phyloP scores from a whole-genome alignment of 129 eudicot genomes.

The Centaurea solstitialis region DNA sequence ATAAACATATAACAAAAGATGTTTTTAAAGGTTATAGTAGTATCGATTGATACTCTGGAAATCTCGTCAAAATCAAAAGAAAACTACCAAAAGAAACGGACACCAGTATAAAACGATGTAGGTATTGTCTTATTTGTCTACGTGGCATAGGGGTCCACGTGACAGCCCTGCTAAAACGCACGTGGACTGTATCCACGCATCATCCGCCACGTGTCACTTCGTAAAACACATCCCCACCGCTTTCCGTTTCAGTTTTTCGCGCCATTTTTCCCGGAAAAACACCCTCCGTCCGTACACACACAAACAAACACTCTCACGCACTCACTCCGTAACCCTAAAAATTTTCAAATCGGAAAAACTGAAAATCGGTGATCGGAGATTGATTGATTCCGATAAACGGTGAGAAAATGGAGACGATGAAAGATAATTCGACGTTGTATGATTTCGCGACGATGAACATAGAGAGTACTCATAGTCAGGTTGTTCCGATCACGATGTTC shows the following conservation, averaged over 20 bases:
- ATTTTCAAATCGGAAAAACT: not conserved
- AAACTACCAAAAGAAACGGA: too few species aligned
- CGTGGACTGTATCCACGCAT: slow-evolving; percentile 8
- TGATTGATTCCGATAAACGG: not conserved
- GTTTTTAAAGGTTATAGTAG: too few species aligned
- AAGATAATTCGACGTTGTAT: slow-evolving; percentile 7
- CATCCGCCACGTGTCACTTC: slow-evolving; percentile 22
- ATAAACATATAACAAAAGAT: too few species aligned
- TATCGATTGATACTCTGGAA: too few species aligned
- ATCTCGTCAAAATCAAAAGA: too few species aligned
- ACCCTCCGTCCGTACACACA: slow-evolving; percentile 7
- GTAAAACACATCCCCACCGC: slow-evolving; percentile 9
- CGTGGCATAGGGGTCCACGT: not conserved
- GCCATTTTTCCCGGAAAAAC: slow-evolving; percentile 27
- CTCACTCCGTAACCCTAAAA: not conserved
- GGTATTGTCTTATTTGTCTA: not conserved
- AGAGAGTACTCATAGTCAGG: slow-evolving; percentile 42
- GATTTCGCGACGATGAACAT: slow-evolving; percentile 26
- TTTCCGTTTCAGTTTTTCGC: slow-evolving; percentile 16
- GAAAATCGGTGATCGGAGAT: slow-evolving; percentile 17
- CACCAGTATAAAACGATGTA: too few species aligned
- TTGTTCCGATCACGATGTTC: slow-evolving; percentile 67
- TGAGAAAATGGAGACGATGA: slow-evolving; percentile 22
- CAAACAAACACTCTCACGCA: not conserved
- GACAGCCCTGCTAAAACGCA: not conserved